Evolutionary conservation across 345 rosid genomes (phyloP).

Genomic region (Hirschfeldia incana): DNA sequence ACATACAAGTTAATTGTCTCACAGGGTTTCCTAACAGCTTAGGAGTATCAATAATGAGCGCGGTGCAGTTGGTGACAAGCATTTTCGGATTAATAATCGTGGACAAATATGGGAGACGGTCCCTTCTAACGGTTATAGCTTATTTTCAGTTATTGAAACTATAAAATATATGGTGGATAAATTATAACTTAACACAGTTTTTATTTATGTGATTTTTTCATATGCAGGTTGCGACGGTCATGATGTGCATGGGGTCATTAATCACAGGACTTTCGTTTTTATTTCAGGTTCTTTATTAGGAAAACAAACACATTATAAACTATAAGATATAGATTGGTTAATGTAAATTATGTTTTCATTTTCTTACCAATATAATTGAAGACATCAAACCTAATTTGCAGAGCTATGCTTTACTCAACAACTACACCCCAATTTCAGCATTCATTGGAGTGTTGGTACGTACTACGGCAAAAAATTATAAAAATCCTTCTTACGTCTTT

Average conservation of each 20-base stretch:
- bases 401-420: constrained; percentile 19
- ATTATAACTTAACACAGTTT: background rate
- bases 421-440: constrained; percentile 32
- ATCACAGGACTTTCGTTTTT: constrained; percentile 62
- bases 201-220: background rate
- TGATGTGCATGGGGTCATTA: constrained; percentile 77
- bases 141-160: background rate
- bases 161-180: background rate
- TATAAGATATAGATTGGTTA: background rate
- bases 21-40: constrained; percentile 31
- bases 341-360: background rate
- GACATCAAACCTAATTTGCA: constrained; percentile 4
- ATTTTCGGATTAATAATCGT: constrained; percentile 66
- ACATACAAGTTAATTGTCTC: background rate
- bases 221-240: constrained; percentile 69
- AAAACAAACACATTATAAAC: background rate
- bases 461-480: background rate
- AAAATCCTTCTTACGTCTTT: background rate
- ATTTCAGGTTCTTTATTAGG: constrained; percentile 45
- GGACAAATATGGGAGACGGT: constrained; percentile 72
- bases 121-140: constrained; percentile 59
- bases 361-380: background rate
- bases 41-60: constrained; percentile 20
- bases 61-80: constrained; percentile 60
- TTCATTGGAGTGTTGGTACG: constrained; percentile 34